phyloP scores from a whole-genome alignment of 2,329 filamentous ascomycete genomes.

The Aspergillus uvarum region DNA sequence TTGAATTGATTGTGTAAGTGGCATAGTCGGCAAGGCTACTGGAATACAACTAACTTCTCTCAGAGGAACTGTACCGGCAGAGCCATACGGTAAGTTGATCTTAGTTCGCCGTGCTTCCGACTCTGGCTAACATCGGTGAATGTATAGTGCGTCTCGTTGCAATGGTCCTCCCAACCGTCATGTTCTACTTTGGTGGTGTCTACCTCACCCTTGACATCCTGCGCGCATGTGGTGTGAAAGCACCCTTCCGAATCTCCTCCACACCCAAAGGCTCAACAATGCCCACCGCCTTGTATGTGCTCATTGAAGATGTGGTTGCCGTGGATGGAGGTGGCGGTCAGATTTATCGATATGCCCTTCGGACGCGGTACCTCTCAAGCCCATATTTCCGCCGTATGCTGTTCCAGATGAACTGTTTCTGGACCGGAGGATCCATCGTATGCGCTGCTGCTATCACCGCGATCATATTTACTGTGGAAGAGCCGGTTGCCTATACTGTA shows the following conservation, averaged over 20 bases:
- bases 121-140: neutral
- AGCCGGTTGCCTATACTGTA: constrained; percentile 51
- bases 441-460: constrained; percentile 49
- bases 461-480: constrained; percentile 50
- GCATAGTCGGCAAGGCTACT: neutral
- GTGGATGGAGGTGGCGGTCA: constrained; percentile 64
- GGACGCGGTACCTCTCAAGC: constrained; percentile 55
- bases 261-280: constrained; percentile 59
- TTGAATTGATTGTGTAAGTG: constrained; percentile 45
- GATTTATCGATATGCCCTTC: constrained; percentile 52
- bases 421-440: constrained; percentile 54
- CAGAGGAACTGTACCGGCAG: constrained; percentile 42
- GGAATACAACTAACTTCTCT: constrained; percentile 15
- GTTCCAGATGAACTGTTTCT: constrained; percentile 57
- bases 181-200: constrained; percentile 48
- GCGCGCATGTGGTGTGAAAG: constrained; percentile 44
- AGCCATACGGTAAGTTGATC: constrained; percentile 39
- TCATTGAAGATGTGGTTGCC: constrained; percentile 67
- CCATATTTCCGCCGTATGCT: constrained; percentile 56
- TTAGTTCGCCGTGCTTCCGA: neutral
- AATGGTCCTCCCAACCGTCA: constrained; percentile 47
- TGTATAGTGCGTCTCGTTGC: constrained; percentile 43
- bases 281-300: constrained; percentile 61
- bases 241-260: constrained; percentile 64
- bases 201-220: constrained; percentile 44